phyloP scores from a whole-genome alignment of 1,284 basidiomycete species.

The Macrocystidia cucumis region DNA sequence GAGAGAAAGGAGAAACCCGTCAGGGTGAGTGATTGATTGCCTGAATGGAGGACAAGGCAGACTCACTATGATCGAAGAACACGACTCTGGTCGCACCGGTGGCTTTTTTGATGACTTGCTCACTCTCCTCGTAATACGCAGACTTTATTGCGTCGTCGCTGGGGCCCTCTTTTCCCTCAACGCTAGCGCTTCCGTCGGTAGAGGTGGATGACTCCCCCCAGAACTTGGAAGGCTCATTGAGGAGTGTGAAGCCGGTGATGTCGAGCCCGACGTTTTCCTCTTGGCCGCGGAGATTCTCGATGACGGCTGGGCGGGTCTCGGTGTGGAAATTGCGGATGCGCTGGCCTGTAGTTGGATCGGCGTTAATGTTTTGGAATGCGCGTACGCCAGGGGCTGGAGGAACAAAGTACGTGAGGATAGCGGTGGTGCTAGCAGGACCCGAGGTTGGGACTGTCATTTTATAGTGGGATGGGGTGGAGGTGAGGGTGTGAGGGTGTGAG shows the following conservation, averaged over 20 bases:
- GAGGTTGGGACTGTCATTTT: too few relatives aligned
- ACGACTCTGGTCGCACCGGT: slow-evolving; percentile 52
- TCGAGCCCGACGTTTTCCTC: slow-evolving; percentile 42
- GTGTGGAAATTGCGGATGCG: slow-evolving; percentile 16
- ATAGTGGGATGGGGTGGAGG: too few relatives aligned
- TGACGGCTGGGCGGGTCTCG: slow-evolving; percentile 23
- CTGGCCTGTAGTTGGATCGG: slow-evolving; percentile 18
- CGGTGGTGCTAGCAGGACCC: slow-evolving; percentile 12
- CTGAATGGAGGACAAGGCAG: background rate
- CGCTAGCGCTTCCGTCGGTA: slow-evolving; percentile 39
- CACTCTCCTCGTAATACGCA: slow-evolving; percentile 54
- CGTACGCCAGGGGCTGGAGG: slow-evolving; percentile 20
- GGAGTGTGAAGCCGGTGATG: slow-evolving; percentile 48
- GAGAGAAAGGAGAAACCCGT: background rate
- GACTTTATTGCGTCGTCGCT: slow-evolving; percentile 33
- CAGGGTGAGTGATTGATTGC: background rate
- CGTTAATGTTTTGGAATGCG: slow-evolving; percentile 20
- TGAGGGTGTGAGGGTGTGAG: too few relatives aligned
- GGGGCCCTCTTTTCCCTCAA: slow-evolving; percentile 34
- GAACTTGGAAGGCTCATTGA: slow-evolving; percentile 31
- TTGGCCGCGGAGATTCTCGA: slow-evolving; percentile 52
- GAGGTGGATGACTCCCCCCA: too few relatives aligned
- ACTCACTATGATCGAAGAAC: slow-evolving; percentile 48
- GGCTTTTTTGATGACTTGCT: slow-evolving; percentile 48
- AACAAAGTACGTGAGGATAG: slow-evolving; percentile 16